Base-by-base conservation (phyloP, 2,329 filamentous ascomycete species). In the Niveomyces coronatus region DNA sequence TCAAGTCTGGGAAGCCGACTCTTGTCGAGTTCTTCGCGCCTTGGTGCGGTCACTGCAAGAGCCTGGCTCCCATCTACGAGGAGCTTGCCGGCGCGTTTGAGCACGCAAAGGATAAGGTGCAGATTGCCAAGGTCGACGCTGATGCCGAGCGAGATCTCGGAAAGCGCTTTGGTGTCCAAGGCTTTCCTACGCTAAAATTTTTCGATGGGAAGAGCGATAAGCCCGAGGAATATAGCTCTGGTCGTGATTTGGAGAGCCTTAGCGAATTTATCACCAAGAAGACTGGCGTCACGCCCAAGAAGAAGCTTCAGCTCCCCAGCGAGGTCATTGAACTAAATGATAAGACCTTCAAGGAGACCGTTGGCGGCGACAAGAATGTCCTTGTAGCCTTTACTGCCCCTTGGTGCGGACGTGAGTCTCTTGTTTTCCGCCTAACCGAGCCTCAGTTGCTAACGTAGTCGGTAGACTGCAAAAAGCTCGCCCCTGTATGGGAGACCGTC, bases 21-120 rank as follows among this genome's bases (percentile, higher is more conserved):
- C 79, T 98, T 18, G 87, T 96, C 52, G 88, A 96, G 62, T 98
- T 98, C 75, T 96, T 94, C 57, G 91, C 91, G 23, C 88, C 89
- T 17, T 98, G 91, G 91, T 98, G 91, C 57, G 93, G 91, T 22
- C 91, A 98, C 73, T 98, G 91, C 85, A 96, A 96, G 76, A 94
- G 69, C 55, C 82, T 98, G 23, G 91, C 91, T 13, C 93, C 91
- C 35, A 70, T 93, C 43, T 98, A 93, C 63, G 91, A 98, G 61
- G 85, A 98, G 58, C 78, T 98, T 30, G 91, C 78, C 32, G 61
- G 70, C 35, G 67, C 70, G 29, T 94, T 88, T 61, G 78, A 82
- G 47, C 78, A 74, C 53, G 78, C 79, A 47, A 74, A 74, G 54
- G 68, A 74, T 55, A 74, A 82, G 59, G 76, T 98, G 39, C 79